Base-by-base conservation (phyloP, 1,284 basidiomycete species). In the Apiotrichum domesticum region DNA sequence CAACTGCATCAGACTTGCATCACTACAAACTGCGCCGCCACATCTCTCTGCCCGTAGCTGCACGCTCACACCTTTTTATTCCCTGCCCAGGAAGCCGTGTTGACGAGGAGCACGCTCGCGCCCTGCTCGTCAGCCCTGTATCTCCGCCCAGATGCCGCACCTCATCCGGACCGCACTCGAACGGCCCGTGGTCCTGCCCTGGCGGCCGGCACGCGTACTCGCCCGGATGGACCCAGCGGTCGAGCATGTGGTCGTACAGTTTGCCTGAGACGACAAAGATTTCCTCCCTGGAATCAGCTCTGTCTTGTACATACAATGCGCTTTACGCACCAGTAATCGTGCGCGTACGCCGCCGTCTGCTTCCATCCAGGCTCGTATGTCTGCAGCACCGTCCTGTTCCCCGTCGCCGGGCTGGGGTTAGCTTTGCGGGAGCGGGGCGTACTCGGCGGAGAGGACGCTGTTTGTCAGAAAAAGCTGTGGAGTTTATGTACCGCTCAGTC, bases 231-330 rank as follows among this genome's bases (percentile, higher is more conserved):
- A 62, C 58, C 61, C 61, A 62, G 11, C 57, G 55, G 79, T 86
- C 37, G 84, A 87, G 55, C 85, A 82, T 33, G 79, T 77, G 21
- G 73, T 80, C 6, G 79, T 74, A 8, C 76, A 83, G 56, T 29
- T 54, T 46, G 46, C 61, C 61, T 14, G 52, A 55, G 35, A 62
- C 51, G 29, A 62, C 52, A 39, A 51, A 54, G 44, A 62, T 57
- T 47, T 62, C 61, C 51, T 62, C 61, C 46, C 46, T 47, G 46
- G 13, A 39, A 13, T 21, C 37, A 39, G 37, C 13, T 39, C 7
- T 7, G 37, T 39, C 37, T 21, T 21, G 21, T 21, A 21, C 21
- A 21, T 21, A 21, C 21, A 21, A 21, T 6, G 37, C 7, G 32
- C 7, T 29, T 10, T 39, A 21, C 46, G 11, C 13, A 47, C 55